Percentiles rank a stretch among this genome's conserved stretches.
These are phyloP conservation scores for Pseudonitzschia multiseries DNA, from an alignment of 108 stramenopile species.

Conservation along the genomic window DNA sequence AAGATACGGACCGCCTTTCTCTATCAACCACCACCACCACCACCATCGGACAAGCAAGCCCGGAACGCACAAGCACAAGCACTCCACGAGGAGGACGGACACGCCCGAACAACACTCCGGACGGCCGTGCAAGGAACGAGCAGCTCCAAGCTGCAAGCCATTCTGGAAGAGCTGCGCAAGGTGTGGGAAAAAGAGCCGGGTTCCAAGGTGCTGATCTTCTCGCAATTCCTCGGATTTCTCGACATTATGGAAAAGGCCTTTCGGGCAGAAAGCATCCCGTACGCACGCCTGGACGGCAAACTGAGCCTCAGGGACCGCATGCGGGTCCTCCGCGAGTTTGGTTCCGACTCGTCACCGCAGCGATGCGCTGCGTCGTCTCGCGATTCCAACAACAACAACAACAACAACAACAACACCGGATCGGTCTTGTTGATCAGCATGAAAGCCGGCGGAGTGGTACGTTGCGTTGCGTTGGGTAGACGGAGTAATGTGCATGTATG, in stretches of 20 bases:
- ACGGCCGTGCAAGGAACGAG: conserved; percentile 56
- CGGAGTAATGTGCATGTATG: not conserved
- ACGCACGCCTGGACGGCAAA: conserved; percentile 71
- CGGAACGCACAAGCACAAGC: not conserved
- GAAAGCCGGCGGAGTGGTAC: conserved; percentile 75
- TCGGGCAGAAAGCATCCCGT: conserved; percentile 36
- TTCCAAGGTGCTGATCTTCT: conserved; percentile 78
- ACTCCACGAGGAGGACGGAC: conserved; percentile 28
- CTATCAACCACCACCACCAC: conserved; percentile 6
- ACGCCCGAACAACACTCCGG: conserved; percentile 63
- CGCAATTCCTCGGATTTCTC: conserved; percentile 82
- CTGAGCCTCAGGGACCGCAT: conserved; percentile 71
- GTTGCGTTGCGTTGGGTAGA: not conserved
- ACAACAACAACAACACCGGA: conserved; percentile 27
- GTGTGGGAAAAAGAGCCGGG: conserved; percentile 74
- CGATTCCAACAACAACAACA: not conserved
- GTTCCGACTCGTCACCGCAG: conserved; percentile 15
- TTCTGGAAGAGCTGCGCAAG: conserved; percentile 64
- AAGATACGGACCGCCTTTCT: conserved; percentile 44
- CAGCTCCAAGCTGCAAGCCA: conserved; percentile 74
- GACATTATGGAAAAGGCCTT: conserved; percentile 60
- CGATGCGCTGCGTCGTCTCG: not conserved
- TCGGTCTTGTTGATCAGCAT: conserved; percentile 79
- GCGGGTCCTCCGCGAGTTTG: conserved; percentile 65
- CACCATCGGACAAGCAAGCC: not conserved